phyloP scores from a whole-genome alignment of 2,329 filamentous ascomycete species.

The Diaporthe velutina region DNA sequence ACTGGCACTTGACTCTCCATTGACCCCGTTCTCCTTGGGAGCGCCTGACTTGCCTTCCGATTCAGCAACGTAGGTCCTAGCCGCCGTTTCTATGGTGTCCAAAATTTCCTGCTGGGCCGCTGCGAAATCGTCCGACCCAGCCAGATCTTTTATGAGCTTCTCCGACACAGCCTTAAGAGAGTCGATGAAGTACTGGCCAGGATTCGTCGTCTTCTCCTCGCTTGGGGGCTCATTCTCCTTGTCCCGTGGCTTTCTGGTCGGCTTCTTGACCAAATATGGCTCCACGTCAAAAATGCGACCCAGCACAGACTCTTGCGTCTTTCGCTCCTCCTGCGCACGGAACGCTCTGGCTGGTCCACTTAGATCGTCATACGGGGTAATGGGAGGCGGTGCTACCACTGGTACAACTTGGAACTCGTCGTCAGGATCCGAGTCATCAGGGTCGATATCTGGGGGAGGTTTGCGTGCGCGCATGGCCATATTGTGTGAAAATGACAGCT shows the following conservation, averaged over 20 bases:
- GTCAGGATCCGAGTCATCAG: slow-evolving; percentile 62
- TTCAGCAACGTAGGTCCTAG: slow-evolving; percentile 62
- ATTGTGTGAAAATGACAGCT: slow-evolving; percentile 69
- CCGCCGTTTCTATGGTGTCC: slow-evolving; percentile 63
- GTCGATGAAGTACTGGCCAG: slow-evolving; percentile 52
- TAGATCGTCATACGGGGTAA: slow-evolving; percentile 51
- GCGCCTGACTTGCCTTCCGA: slow-evolving; percentile 46
- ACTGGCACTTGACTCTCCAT: slow-evolving; percentile 35
- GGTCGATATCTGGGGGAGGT: slow-evolving; percentile 52
- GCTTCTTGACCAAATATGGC: slow-evolving; percentile 53
- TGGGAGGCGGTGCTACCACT: slow-evolving; percentile 41
- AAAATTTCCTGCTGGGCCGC: slow-evolving; percentile 60
- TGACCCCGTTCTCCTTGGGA: slow-evolving; percentile 35
- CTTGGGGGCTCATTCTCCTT: slow-evolving; percentile 44
- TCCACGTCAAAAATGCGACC: slow-evolving; percentile 67
- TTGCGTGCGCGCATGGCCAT: slow-evolving; percentile 63
- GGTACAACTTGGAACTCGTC: slow-evolving; percentile 66
- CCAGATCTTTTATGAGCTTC: slow-evolving; percentile 57
- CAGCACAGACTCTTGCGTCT: slow-evolving; percentile 66
- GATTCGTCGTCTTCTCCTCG: slow-evolving; percentile 40
- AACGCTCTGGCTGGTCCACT: slow-evolving; percentile 60
- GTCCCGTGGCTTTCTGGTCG: slow-evolving; percentile 45
- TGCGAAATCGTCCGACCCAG: slow-evolving; percentile 50
- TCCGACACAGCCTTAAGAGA: slow-evolving; percentile 56
- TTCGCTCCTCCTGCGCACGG: slow-evolving; percentile 66